A percentile compares a stretch with the other conserved stretches of the same genome.
These are phyloP conservation scores for Phytopythium montanum DNA, from an alignment of 352 stramenopile genomes.

Conservation along the genomic window DNA sequence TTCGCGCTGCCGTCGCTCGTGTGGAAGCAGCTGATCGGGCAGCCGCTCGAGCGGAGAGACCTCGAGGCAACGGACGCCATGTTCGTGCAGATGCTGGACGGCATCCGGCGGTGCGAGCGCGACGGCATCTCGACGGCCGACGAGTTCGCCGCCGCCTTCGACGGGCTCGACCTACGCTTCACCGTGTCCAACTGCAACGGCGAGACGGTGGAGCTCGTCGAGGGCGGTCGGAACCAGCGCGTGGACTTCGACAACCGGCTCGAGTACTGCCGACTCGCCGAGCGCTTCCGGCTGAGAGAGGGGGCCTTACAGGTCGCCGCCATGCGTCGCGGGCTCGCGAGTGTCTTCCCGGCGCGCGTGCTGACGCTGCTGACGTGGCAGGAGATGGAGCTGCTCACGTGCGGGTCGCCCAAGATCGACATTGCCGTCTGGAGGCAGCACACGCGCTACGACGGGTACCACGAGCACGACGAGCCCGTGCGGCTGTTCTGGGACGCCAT, in stretches of 20 bases:
- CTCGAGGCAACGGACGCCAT: slow-evolving; percentile 88
- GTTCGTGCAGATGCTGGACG: slow-evolving; percentile 88
- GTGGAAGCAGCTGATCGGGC: slow-evolving; percentile 90
- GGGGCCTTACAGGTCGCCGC: slow-evolving; percentile 61
- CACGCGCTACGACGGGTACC: slow-evolving; percentile 89
- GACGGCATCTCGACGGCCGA: slow-evolving; percentile 77
- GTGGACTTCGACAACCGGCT: slow-evolving; percentile 86
- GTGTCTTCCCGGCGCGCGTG: slow-evolving; percentile 81
- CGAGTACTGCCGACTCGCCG: slow-evolving; percentile 79
- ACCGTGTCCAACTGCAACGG: slow-evolving; percentile 83
- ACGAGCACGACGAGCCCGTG: slow-evolving; percentile 77
- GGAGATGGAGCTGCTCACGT: slow-evolving; percentile 90
- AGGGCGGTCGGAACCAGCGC: slow-evolving; percentile 50
- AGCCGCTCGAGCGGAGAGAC: slow-evolving; percentile 77
- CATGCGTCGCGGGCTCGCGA: slow-evolving; percentile 81
- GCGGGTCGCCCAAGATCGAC: slow-evolving; percentile 90
- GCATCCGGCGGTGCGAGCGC: slow-evolving; percentile 77
- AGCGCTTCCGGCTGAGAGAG: slow-evolving; percentile 81
- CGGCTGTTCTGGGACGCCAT: slow-evolving; percentile 90
- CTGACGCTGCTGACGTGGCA: slow-evolving; percentile 88
- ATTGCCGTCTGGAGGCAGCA: slow-evolving; percentile 83
- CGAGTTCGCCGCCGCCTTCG: slow-evolving; percentile 78
- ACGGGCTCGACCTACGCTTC: slow-evolving; percentile 73
- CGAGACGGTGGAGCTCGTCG: slow-evolving; percentile 77
- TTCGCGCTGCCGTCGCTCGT: slow-evolving; percentile 92